Evolutionary conservation across 306 rosid species (phyloP), one percentile per base, ranked within the genome.

Genomic region (Vachellia collinsii): DNA sequence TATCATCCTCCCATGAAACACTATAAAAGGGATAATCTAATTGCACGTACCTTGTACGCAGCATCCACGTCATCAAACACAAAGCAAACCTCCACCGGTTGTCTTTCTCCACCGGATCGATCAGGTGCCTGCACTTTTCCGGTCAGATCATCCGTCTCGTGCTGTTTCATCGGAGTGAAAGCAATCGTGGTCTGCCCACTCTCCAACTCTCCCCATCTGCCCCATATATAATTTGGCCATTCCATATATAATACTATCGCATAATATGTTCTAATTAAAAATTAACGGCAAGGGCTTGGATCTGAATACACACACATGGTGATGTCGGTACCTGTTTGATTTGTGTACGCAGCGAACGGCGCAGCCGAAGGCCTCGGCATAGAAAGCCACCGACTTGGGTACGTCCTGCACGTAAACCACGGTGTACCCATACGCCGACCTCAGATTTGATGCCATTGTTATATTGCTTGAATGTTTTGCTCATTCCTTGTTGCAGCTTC

Each of bases 191-290:
- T 94, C 79, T 82, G 74, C 29, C 97, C 95, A 7, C 90, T 90
- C 70, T 90, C 97, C 65, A 94, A 84, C 77, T 94, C 99, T 75
- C 97, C 97, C 99, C 97, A 94, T 71, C 97, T 92, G 50, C 8
- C 4, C 47, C 19, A 38, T 5, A 29, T 44, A 8, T 36, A 34
- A 36, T 51, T 51, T 51, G 58, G 23, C 39, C 17, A 50, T 11
- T 17, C 46, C 41, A 8, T 29, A 43, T 43, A 9, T 43, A 43
- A 41, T 0, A 41, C 6, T 9, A 41, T 41, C 44, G 44, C 44
- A 41, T 41, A 29, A 29, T 29, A 29, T 38, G 5, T 4, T 6
- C 44, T 41, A 41, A 41, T 41, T 41, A 6, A 5, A 41, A 41
- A 29, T 29, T 29, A 7, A 6, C 7, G 44, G 1, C 44, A 41